These are phyloP conservation scores for Ashbya aceris DNA, from an alignment of 1,139 yeast species.

Conservation along the genomic window DNA sequence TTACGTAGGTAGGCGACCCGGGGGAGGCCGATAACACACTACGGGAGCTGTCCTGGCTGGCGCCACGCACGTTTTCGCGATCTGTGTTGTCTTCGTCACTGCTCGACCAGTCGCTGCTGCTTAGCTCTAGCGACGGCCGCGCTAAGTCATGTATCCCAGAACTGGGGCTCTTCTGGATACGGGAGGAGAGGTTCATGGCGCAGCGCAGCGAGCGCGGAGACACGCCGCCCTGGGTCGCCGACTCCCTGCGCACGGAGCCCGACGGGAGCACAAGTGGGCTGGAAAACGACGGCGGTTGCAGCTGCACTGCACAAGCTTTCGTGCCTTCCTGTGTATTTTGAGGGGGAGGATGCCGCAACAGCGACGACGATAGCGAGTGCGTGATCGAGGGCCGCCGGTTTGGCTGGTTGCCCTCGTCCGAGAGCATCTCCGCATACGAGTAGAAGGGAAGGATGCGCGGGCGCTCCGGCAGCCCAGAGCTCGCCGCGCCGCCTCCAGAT, in stretches of 20 bases:
- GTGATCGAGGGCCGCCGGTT: constrained; percentile 47
- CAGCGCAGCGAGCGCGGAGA: neutral
- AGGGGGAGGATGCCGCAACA: constrained; percentile 8
- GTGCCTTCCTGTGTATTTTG: neutral
- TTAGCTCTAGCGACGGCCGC: neutral
- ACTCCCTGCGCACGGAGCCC: neutral
- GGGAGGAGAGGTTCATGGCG: no score
- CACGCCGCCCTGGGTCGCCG: neutral
- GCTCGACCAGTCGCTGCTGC: constrained; percentile 20
- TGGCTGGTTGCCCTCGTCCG: constrained; percentile 42
- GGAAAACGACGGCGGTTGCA: constrained; percentile 13
- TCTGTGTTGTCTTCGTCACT: constrained; percentile 16
- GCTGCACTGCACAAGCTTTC: neutral
- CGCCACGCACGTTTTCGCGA: constrained; percentile 1
- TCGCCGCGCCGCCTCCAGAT: neutral
- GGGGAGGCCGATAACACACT: constrained; percentile 5
- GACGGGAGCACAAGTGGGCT: constrained; percentile 12
- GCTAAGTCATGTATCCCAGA: no score
- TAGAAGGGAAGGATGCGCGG: constrained; percentile 47
- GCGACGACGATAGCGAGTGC: constrained; percentile 28
- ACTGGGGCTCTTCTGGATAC: no score
- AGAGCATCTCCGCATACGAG: constrained; percentile 72
- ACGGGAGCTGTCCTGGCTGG: neutral
- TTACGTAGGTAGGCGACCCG: constrained; percentile 5
- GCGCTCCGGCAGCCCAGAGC: constrained; percentile 4